Percentiles rank a stretch among this genome's conserved stretches.
phyloP scores from a whole-genome alignment of 495 filamentous ascomycete genomes.

The Astrothelium macrocarpum region DNA sequence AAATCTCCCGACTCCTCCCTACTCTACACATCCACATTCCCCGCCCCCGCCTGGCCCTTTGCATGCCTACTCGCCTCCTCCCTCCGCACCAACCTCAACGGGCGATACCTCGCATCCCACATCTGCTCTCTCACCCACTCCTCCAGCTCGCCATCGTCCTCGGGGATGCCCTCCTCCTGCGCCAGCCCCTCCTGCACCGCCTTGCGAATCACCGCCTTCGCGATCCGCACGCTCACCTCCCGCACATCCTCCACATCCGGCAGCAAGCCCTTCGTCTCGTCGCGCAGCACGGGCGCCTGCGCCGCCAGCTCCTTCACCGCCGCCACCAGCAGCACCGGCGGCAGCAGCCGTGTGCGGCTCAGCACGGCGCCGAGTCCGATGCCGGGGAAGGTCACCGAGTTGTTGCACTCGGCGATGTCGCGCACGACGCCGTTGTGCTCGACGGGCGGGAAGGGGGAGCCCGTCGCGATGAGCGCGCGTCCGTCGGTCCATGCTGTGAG shows the following conservation, averaged over 20 bases:
- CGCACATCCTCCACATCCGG: slow-evolving; percentile 70
- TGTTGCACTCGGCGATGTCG: slow-evolving; percentile 82
- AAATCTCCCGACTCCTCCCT: too few relatives aligned
- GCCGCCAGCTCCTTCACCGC: slow-evolving; percentile 64
- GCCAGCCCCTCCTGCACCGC: slow-evolving; percentile 61
- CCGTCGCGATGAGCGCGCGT: slow-evolving; percentile 72
- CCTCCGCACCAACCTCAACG: slow-evolving; percentile 46
- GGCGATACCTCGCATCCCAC: slow-evolving; percentile 73
- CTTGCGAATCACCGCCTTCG: slow-evolving; percentile 64
- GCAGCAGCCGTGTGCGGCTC: slow-evolving; percentile 49
- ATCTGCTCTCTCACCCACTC: slow-evolving; percentile 84
- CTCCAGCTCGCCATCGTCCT: slow-evolving; percentile 45
- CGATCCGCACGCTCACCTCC: slow-evolving; percentile 67
- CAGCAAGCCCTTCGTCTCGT: slow-evolving; percentile 49
- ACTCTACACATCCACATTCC: not conserved
- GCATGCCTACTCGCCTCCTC: slow-evolving; percentile 43
- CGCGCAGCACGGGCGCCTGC: slow-evolving; percentile 56
- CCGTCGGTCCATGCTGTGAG: slow-evolving; percentile 70
- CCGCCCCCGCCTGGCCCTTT: slow-evolving; percentile 46
- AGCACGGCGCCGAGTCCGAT: slow-evolving; percentile 76
- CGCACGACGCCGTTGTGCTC: slow-evolving; percentile 53
- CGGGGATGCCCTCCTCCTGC: slow-evolving; percentile 50
- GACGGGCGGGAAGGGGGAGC: slow-evolving; percentile 74
- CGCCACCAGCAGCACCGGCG: slow-evolving; percentile 72
- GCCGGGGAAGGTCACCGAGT: slow-evolving; percentile 76